Evolutionary conservation across 2,329 filamentous ascomycete species (phyloP).

Genomic region (Onygenales sp.): DNA sequence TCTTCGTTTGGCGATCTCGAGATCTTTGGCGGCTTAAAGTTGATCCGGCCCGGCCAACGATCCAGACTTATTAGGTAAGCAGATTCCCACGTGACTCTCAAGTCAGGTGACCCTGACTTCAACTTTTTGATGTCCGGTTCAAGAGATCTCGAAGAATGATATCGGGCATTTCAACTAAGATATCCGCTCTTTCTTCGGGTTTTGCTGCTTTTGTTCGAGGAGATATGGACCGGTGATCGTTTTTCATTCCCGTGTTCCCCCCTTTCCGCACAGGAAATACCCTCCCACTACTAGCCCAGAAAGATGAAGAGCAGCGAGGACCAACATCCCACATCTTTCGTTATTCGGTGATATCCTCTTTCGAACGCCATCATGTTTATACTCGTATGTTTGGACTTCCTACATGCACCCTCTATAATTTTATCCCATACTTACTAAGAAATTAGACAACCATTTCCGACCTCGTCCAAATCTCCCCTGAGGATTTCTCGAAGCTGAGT

Average conservation of each 20-base stretch:
- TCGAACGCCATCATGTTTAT: conserved; percentile 37
- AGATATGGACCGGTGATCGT: no score
- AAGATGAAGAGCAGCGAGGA: background rate
- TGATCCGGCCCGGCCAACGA: background rate
- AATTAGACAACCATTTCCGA: conserved; percentile 82
- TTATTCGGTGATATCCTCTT: conserved; percentile 1
- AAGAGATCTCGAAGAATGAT: no score
- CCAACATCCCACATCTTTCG: background rate
- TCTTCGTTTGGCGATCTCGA: background rate
- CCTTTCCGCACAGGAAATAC: background rate
- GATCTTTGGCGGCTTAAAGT: background rate
- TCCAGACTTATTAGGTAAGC: background rate
- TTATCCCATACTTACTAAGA: background rate
- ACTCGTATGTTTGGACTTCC: conserved; percentile 29
- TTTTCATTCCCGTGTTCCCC: background rate
- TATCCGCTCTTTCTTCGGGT: no score
- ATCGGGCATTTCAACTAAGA: no score
- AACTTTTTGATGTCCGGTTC: background rate
- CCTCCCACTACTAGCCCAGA: background rate
- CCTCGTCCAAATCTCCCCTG: conserved; percentile 82
- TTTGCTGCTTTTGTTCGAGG: no score
- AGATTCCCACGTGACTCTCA: background rate
- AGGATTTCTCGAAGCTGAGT: conserved; percentile 75
- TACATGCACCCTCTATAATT: background rate
- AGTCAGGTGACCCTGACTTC: background rate